Percentiles rank a stretch among this genome's conserved stretches.
These are phyloP conservation scores for Rhamnella rubrinervis DNA, from an alignment of 331 rosid species.

Conservation along the genomic window DNA sequence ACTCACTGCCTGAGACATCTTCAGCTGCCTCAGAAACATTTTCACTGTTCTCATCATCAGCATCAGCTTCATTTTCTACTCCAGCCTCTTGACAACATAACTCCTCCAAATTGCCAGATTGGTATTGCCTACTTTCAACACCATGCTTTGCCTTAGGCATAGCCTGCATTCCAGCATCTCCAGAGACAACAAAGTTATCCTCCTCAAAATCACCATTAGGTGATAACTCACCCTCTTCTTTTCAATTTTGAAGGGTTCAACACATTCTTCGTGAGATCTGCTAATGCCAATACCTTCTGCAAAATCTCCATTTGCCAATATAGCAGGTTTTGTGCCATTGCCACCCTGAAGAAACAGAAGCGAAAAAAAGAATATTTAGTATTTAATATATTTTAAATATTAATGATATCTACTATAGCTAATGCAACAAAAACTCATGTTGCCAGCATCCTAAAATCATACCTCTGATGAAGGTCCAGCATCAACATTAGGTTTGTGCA, in stretches of 20 bases:
- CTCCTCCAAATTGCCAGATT: constrained; percentile 53
- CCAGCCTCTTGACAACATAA: constrained; percentile 52
- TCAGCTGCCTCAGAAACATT: constrained; percentile 92
- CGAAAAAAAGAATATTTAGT: neutral
- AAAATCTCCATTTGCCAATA: constrained; percentile 49
- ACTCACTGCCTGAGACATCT: constrained; percentile 89
- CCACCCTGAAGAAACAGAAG: constrained; percentile 54
- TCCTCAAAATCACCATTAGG: constrained; percentile 86
- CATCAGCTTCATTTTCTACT: constrained; percentile 80
- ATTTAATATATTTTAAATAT: constrained; percentile 2
- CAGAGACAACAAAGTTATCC: constrained; percentile 71
- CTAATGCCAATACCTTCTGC: constrained; percentile 39
- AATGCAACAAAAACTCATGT: constrained; percentile 14
- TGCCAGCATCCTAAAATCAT: constrained; percentile 22
- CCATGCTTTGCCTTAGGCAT: constrained; percentile 45
- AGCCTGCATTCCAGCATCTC: constrained; percentile 44
- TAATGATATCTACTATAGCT: constrained; percentile 2
- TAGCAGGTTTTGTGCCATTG: constrained; percentile 37
- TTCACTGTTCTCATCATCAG: constrained; percentile 92
- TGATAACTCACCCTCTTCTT: constrained; percentile 97
- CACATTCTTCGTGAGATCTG: constrained; percentile 54
- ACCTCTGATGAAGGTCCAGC: constrained; percentile 57
- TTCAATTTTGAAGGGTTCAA: constrained; percentile 66
- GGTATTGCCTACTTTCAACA: constrained; percentile 52
- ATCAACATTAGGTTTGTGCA: constrained; percentile 43